phyloP scores from a whole-genome alignment of 306 rosid species.

The Castanospermum australe region DNA sequence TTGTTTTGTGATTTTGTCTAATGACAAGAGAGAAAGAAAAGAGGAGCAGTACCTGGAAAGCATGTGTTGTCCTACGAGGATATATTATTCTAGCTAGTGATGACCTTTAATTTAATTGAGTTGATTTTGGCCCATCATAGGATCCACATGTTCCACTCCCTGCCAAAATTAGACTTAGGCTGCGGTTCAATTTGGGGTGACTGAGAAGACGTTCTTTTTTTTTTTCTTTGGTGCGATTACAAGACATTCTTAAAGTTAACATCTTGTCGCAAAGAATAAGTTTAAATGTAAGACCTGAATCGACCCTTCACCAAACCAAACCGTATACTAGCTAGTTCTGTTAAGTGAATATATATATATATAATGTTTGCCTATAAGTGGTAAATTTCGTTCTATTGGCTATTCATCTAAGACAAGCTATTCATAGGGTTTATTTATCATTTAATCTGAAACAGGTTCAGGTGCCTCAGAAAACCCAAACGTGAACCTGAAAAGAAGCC shows the following conservation, averaged over 20 bases:
- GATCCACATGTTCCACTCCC: slow-evolving; percentile 17
- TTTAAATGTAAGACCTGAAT: slow-evolving; percentile 33
- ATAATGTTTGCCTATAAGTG: too few relatives aligned
- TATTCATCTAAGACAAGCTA: too few relatives aligned
- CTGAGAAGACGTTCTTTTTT: slow-evolving; percentile 20
- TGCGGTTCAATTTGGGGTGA: slow-evolving; percentile 20
- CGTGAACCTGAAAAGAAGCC: slow-evolving; percentile 52
- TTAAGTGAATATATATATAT: too few relatives aligned
- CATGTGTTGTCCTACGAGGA: background rate
- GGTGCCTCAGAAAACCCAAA: slow-evolving; percentile 22
- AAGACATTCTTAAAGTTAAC: too few relatives aligned
- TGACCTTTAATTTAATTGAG: slow-evolving; percentile 16
- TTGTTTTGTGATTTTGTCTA: background rate
- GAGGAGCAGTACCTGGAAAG: background rate
- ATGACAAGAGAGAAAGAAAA: background rate
- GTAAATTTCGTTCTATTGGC: too few relatives aligned
- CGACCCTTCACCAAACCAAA: slow-evolving; percentile 40
- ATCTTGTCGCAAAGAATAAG: too few relatives aligned
- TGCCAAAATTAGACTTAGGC: background rate
- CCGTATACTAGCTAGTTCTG: background rate
- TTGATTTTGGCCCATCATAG: slow-evolving; percentile 8
- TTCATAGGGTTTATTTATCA: background rate
- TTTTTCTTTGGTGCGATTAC: too few relatives aligned
- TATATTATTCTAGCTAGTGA: background rate
- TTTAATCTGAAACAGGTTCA: slow-evolving; percentile 40